phyloP scores from a whole-genome alignment of 2,329 filamentous ascomycete genomes.

The Fusarium anguioides region DNA sequence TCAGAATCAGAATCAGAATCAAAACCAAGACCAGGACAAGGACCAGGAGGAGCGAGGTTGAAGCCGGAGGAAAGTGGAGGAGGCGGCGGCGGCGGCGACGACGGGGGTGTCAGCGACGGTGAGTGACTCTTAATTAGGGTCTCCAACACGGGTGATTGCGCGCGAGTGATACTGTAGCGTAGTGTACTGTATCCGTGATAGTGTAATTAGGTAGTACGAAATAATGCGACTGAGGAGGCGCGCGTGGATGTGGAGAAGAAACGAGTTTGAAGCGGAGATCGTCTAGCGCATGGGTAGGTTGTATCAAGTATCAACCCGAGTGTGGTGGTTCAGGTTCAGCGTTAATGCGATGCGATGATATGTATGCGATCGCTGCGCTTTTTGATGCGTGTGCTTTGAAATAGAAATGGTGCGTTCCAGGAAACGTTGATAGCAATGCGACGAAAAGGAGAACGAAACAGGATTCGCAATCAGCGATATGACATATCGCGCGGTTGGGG shows the following conservation, averaged over 20 bases:
- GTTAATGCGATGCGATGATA: slow-evolving; percentile 29
- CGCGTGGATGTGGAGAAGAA: slow-evolving; percentile 45
- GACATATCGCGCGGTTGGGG: slow-evolving; percentile 11
- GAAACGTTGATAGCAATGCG: slow-evolving; percentile 1
- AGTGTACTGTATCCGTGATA: slow-evolving; percentile 1
- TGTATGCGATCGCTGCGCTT: slow-evolving; percentile 17
- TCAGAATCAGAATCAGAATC: slow-evolving; percentile 8
- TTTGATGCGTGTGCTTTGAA: slow-evolving; percentile 15
- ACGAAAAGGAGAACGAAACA: slow-evolving; percentile 1
- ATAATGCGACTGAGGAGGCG: slow-evolving; percentile 43
- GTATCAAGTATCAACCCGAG: slow-evolving; percentile 28
- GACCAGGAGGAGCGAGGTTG: slow-evolving; percentile 4
- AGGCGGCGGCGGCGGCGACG: slow-evolving; percentile 29
- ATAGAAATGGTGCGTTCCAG: slow-evolving; percentile 9
- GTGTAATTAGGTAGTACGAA: slow-evolving; percentile 27
- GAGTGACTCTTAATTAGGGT: slow-evolving; percentile 30
- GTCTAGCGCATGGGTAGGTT: slow-evolving; percentile 27
- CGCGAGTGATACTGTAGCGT: slow-evolving; percentile 32
- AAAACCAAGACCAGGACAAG: slow-evolving; percentile 15
- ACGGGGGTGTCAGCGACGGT: slow-evolving; percentile 36
- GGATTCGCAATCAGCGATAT: slow-evolving; percentile 9
- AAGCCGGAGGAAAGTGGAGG: slow-evolving; percentile 34
- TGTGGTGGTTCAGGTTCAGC: slow-evolving; percentile 13
- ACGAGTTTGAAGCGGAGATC: slow-evolving; percentile 37
- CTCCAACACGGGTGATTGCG: slow-evolving; percentile 21